Evolutionary conservation across 768 basidiomycete genomes (phyloP).

Genomic region (Filobasidium floriforme): DNA sequence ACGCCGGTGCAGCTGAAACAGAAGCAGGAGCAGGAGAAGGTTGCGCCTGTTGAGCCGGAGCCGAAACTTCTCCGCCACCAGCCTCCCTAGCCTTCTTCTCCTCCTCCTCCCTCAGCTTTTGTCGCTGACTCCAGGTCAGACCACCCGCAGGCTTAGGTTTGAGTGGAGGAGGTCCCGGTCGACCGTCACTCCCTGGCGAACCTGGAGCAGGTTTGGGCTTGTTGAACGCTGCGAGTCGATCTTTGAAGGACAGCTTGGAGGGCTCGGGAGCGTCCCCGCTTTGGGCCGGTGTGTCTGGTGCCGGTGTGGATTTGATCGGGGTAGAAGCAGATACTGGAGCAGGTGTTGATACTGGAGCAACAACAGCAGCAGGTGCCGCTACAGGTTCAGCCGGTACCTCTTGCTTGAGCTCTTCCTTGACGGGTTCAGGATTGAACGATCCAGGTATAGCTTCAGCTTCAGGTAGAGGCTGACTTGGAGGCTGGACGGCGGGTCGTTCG

Average conservation of each 20-base stretch:
- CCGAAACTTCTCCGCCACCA: slow-evolving; percentile 19
- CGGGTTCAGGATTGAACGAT: not conserved
- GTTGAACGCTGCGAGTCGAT: slow-evolving; percentile 41
- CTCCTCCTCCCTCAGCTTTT: slow-evolving; percentile 25
- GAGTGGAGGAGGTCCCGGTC: slow-evolving; percentile 35
- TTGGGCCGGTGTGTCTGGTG: slow-evolving; percentile 18
- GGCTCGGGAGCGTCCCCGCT: slow-evolving; percentile 8
- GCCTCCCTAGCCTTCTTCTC: slow-evolving; percentile 31
- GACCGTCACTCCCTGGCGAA: not conserved
- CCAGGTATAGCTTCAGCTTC: slow-evolving; percentile 1
- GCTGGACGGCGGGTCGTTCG: not conserved
- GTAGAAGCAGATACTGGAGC: slow-evolving; percentile 5
- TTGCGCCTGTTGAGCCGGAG: slow-evolving; percentile 20
- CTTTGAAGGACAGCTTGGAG: slow-evolving; percentile 35
- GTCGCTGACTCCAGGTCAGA: slow-evolving; percentile 43
- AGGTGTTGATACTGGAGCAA: slow-evolving; percentile 18
- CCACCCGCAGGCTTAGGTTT: slow-evolving; percentile 43
- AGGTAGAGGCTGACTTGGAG: not conserved
- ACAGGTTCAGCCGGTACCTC: slow-evolving; percentile 11
- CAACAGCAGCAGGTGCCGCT: slow-evolving; percentile 12
- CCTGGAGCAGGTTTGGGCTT: slow-evolving; percentile 22
- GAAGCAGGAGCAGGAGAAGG: slow-evolving; percentile 20
- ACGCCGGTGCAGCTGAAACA: slow-evolving; percentile 4
- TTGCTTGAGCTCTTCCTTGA: not conserved
- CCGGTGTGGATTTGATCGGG: not conserved